Percentiles rank a stretch among this genome's conserved stretches.
Evolutionary conservation across 257 asterid species (phyloP).

Genomic region (Nicotiana sylvestris): DNA sequence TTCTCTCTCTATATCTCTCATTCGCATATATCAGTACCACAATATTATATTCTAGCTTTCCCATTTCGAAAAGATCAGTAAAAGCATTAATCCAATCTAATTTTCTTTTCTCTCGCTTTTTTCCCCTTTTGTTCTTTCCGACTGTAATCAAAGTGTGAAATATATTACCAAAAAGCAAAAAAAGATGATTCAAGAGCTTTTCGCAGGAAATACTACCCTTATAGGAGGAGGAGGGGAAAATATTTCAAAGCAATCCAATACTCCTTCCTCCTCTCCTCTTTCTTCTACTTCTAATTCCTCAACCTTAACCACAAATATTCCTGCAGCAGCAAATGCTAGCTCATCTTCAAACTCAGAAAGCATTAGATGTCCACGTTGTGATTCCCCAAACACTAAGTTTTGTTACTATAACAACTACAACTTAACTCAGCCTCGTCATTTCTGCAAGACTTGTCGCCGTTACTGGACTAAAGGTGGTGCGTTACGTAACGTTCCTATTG

Average conservation of each 20-base stretch:
- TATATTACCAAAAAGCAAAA: background rate
- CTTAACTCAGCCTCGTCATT: constrained; percentile 90
- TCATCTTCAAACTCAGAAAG: constrained; percentile 38
- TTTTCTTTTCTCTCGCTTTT: constrained; percentile 19
- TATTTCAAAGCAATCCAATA: constrained; percentile 27
- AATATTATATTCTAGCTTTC: constrained; percentile 33
- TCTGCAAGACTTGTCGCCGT: constrained; percentile 92
- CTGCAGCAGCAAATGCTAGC: constrained; percentile 27
- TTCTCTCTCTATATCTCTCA: constrained; percentile 18
- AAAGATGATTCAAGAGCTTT: constrained; percentile 71
- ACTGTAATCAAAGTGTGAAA: background rate
- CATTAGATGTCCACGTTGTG: constrained; percentile 77
- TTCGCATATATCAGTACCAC: constrained; percentile 12
- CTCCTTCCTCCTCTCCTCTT: constrained; percentile 23
- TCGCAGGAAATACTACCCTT: constrained; percentile 43
- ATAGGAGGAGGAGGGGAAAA: constrained; percentile 22
- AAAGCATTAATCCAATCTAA: constrained; percentile 18
- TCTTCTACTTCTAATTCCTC: constrained; percentile 17
- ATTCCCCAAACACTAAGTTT: constrained; percentile 72
- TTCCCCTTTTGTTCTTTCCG: constrained; percentile 14
- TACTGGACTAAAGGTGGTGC: constrained; percentile 96
- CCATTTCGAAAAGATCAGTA: constrained; percentile 7
- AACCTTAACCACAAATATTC: too few relatives aligned
- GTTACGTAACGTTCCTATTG: constrained; percentile 79
- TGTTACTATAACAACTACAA: constrained; percentile 92